A percentile compares a stretch with the other conserved stretches of the same genome.
phyloP scores from a whole-genome alignment of 331 rosid species.

The Saraca asoca region DNA sequence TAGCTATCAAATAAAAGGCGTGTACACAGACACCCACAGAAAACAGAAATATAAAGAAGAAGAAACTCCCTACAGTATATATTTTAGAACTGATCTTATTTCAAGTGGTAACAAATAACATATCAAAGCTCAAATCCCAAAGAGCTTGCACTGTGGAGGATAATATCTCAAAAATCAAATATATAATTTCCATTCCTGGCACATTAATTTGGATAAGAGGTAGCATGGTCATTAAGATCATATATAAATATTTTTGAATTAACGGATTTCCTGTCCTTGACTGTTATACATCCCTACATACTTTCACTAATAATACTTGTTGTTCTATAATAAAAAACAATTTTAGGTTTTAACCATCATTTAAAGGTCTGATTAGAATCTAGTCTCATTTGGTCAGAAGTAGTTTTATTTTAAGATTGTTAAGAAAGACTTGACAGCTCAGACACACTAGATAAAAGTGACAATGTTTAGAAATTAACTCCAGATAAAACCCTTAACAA shows the following conservation, averaged over 20 bases:
- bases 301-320: too few relatives aligned
- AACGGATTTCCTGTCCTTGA: too few relatives aligned
- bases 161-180: neutral
- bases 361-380: neutral
- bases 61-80: too few relatives aligned
- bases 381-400: neutral
- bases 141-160: neutral
- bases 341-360: neutral
- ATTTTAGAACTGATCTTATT: too few relatives aligned
- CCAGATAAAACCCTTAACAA: neutral
- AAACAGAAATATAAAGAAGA: too few relatives aligned
- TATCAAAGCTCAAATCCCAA: neutral
- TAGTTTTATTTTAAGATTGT: neutral
- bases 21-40: too few relatives aligned
- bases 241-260: neutral
- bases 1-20: too few relatives aligned
- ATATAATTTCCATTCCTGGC: too few relatives aligned
- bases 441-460: neutral
- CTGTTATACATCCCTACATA: too few relatives aligned
- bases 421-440: neutral
- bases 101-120: too few relatives aligned
- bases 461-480: neutral
- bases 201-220: neutral
- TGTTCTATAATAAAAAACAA: too few relatives aligned
- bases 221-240: neutral